Conservation (phyloP, 2,329 filamentous ascomycete genomes). For the Metarhizium brunneum region DNA sequence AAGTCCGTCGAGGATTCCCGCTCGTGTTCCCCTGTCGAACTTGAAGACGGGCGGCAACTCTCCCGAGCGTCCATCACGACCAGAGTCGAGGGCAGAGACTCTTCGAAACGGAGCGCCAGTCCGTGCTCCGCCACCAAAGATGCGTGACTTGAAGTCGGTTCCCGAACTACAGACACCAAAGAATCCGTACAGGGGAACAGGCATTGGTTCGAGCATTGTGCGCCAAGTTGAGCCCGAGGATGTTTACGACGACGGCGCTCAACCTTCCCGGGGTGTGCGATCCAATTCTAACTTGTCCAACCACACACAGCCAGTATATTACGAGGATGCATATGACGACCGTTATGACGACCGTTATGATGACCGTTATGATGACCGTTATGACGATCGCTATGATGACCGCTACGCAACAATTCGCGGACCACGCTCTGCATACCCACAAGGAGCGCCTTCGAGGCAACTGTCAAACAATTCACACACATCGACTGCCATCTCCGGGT, state of each 20-base stretch:
- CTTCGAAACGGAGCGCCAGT: slow-evolving; percentile 46
- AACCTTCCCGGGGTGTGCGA: slow-evolving; percentile 22
- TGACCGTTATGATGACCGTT: slow-evolving; percentile 16
- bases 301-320: slow-evolving; percentile 19
- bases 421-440: slow-evolving; percentile 25
- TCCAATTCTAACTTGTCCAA: slow-evolving; percentile 31
- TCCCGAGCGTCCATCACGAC: slow-evolving; percentile 55
- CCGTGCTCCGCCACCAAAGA: slow-evolving; percentile 76
- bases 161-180: slow-evolving; percentile 41
- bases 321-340: slow-evolving; percentile 27
- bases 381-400: slow-evolving; percentile 18
- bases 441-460: slow-evolving; percentile 47
- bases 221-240: slow-evolving; percentile 66
- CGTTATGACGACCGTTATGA: slow-evolving; percentile 21
- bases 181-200: slow-evolving; percentile 38
- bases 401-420: slow-evolving; percentile 32
- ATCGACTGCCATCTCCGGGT: slow-evolving; percentile 70
- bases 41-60: slow-evolving; percentile 69
- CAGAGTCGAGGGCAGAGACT: slow-evolving; percentile 33
- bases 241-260: slow-evolving; percentile 62
- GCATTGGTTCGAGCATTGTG: slow-evolving; percentile 45
- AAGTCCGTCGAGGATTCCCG: slow-evolving; percentile 50
- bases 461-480: slow-evolving; percentile 57
- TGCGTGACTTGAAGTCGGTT: slow-evolving; percentile 64
- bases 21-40: slow-evolving; percentile 59